Evolutionary conservation across 2,329 filamentous ascomycete species (phyloP).

Genomic region (Fusarium vanettenii): DNA sequence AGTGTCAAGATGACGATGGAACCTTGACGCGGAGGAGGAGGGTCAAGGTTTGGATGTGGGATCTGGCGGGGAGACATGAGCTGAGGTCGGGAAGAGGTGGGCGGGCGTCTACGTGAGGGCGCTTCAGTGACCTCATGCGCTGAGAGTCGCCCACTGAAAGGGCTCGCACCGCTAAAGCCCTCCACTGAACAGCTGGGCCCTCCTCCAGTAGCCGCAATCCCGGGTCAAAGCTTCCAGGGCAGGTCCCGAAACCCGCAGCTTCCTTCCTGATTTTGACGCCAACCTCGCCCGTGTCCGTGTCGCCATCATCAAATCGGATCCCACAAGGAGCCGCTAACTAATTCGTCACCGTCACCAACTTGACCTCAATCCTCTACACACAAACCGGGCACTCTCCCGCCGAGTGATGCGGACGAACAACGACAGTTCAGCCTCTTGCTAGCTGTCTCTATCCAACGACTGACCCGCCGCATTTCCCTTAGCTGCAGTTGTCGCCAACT

Average conservation of each 20-base stretch:
- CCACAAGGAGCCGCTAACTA: constrained; percentile 38
- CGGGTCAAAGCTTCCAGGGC: constrained; percentile 41
- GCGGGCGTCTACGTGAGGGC: constrained; percentile 12
- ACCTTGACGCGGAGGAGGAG: constrained; percentile 13
- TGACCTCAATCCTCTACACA: constrained; percentile 8
- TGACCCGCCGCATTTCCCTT: constrained; percentile 5
- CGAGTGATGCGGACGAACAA: constrained; percentile 39
- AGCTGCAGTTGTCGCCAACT: constrained; percentile 5
- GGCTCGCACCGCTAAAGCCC: constrained; percentile 19
- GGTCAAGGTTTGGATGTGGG: constrained; percentile 15
- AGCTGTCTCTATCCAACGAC: constrained; percentile 22
- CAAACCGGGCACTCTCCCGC: constrained; percentile 19
- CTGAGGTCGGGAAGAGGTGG: constrained; percentile 9
- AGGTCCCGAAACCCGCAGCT: constrained; percentile 16
- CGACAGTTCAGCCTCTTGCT: constrained; percentile 38
- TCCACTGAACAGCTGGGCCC: neutral
- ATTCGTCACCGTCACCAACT: constrained; percentile 36
- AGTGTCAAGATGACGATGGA: constrained; percentile 30
- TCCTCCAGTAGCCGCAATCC: constrained; percentile 1
- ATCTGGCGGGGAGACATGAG: constrained; percentile 17
- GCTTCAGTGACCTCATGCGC: constrained; percentile 42
- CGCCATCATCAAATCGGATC: constrained; percentile 40
- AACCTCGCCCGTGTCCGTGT: constrained; percentile 37
- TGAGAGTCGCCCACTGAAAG: constrained; percentile 32
- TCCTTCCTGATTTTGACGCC: constrained; percentile 36